Evolutionary conservation across 2,329 filamentous ascomycete genomes (phyloP).

Genomic region (Corniculantispora saksenae): DNA sequence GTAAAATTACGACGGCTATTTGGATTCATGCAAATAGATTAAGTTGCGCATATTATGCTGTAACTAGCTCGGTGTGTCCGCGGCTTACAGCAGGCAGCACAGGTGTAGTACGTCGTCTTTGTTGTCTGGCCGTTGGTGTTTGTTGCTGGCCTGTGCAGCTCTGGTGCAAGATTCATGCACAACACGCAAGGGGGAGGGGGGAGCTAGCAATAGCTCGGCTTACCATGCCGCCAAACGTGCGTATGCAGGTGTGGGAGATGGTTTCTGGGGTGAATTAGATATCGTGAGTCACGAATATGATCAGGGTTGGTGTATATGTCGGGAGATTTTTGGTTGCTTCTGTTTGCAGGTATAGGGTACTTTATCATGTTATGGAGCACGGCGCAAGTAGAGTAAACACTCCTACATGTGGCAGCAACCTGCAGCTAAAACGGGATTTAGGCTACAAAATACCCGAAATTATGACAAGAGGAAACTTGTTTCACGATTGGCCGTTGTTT

Average conservation of each 20-base stretch:
- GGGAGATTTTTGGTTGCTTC: neutral
- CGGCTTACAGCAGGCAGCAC: neutral
- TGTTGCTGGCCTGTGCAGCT: constrained; percentile 8
- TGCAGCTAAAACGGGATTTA: neutral
- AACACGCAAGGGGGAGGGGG: neutral
- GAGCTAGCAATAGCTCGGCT: neutral
- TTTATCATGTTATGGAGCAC: neutral
- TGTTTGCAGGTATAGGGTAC: neutral
- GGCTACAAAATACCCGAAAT: neutral
- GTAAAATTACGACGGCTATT: neutral
- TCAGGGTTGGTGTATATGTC: constrained; percentile 3
- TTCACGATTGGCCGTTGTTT: neutral
- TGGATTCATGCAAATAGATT: neutral
- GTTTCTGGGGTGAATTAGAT: constrained; percentile 13
- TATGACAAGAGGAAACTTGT: neutral
- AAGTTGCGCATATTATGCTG: neutral
- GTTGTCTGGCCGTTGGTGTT: constrained; percentile 1
- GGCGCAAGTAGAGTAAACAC: neutral
- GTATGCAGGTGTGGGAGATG: neutral
- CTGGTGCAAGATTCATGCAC: neutral
- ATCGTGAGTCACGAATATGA: constrained; percentile 12
- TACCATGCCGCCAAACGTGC: neutral
- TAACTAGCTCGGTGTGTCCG: neutral
- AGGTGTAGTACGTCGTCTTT: neutral
- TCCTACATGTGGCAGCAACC: neutral